Conservation (phyloP, 129 eudicot genomes). For the Silybum marianum region DNA sequence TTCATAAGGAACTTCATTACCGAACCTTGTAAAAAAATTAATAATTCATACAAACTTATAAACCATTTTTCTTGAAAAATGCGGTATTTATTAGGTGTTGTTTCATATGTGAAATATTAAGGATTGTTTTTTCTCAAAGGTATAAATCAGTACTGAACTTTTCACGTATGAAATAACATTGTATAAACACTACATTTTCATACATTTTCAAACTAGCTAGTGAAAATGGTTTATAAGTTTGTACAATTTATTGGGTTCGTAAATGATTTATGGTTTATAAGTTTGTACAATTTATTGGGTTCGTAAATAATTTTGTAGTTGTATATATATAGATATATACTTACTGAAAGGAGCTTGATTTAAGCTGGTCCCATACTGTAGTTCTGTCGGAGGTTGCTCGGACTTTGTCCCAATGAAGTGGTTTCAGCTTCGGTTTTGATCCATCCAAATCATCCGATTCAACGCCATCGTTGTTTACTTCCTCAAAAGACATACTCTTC, state of each 20-base stretch:
- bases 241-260: no score
- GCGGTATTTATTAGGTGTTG: no score
- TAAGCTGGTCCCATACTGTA: conserved; percentile 96
- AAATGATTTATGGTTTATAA: no score
- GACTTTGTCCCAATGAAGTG: conserved; percentile 98
- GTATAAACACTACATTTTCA: no score
- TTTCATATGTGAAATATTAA: no score
- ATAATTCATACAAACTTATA: background rate
- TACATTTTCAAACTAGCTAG: no score
- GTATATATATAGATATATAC: conserved; percentile 20
- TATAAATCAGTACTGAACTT: no score
- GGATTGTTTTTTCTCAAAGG: background rate
- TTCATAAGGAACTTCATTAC: no score
- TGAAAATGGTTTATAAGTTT: no score
- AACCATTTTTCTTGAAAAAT: background rate
- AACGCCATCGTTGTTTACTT: conserved; percentile 26
- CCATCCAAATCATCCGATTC: conserved; percentile 53
- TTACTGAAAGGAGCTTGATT: conserved; percentile 96
- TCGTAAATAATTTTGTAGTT: no score
- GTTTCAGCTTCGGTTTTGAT: conserved; percentile 77
- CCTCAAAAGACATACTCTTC: conserved; percentile 31
- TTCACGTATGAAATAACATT: background rate
- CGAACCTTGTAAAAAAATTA: no score
- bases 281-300: no score
- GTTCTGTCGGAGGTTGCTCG: conserved; percentile 87